Evolutionary conservation across 768 basidiomycete species (phyloP), one percentile per base, ranked within the genome.

Genomic region (Galerina sulciceps): DNA sequence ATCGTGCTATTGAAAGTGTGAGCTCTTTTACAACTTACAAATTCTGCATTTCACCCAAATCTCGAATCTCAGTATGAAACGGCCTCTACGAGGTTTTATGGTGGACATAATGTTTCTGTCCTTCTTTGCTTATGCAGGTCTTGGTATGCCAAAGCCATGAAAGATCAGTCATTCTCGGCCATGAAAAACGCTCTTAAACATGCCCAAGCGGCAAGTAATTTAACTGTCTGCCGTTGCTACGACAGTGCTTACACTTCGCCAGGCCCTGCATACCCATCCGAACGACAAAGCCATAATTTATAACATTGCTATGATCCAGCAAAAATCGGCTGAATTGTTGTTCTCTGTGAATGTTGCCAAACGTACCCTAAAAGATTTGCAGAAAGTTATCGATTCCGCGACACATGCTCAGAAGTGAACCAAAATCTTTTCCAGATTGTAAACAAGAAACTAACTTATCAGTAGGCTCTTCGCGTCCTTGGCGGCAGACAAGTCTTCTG

Each of bases 281-380:
- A 83, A 80, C 55, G 97, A 99, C 76, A 95, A 96, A 69, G 91
- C 94, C 3, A 87, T 90, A 50, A 60, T 94, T 42, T 99, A 96
- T 76, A 99, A 99, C 72, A 93, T 98, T 66, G 96, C 96, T 54
- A 96, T 99, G 91, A 94, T 99, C 35, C 89, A 96, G 72, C 97
- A 99, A 71, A 98, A 98, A 73, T 89, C 92, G 0, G 92, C 94
- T 0, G 96, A 98, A 71, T 82, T 98, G 75, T 75, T 99, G 22
- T 88, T 94, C 63, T 81, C 85, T 1, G 75, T 96, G 22, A 80
- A 81, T 1, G 82, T 89, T 1, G 78, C 85, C 23, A 94, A 94
- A 70, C 88, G 96, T 17, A 85, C 90, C 1, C 78, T 95, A 9
- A 85, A 84, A 55, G 94, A 98, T 60, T 80, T 99, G 18, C 81